Conservation (phyloP, 1,139 yeast species). For the Pichia sp. region DNA sequence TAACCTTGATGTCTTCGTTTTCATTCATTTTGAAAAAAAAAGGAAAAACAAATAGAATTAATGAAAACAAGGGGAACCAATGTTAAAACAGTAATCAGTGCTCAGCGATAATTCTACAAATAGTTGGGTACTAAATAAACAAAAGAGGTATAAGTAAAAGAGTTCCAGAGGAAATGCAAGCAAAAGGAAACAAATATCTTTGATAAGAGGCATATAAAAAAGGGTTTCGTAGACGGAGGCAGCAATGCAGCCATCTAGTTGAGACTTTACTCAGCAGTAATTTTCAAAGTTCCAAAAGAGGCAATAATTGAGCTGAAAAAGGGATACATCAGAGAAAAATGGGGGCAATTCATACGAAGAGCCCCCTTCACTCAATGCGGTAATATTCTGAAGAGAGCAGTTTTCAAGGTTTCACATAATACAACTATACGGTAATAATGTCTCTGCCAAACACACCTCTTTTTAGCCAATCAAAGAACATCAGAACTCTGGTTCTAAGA, state of each 20-base stretch:
- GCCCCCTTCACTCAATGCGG: too few species aligned
- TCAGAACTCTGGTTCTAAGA: constrained; percentile 47
- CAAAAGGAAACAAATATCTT: too few species aligned
- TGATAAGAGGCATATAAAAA: too few species aligned
- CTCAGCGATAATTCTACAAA: not conserved
- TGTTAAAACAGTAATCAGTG: not conserved
- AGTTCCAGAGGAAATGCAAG: not conserved
- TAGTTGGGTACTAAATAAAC: not conserved
- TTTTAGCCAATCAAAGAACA: constrained; percentile 58
- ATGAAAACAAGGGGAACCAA: not conserved
- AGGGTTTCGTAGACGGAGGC: too few species aligned
- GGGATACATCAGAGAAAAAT: too few species aligned
- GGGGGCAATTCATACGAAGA: too few species aligned
- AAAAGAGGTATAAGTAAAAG: not conserved
- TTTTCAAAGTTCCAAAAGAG: too few species aligned
- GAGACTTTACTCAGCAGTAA: too few species aligned
- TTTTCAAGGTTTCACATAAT: too few species aligned
- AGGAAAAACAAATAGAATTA: not conserved
- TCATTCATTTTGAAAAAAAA: not conserved
- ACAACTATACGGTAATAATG: constrained; percentile 35
- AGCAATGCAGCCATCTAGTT: too few species aligned
- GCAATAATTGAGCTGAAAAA: too few species aligned
- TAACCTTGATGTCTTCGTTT: constrained; percentile 1
- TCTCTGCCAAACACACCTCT: constrained; percentile 59
- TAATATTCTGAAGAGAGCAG: too few species aligned